Conservation (phyloP, 257 asterid genomes). For the Gentiana macrophylla region DNA sequence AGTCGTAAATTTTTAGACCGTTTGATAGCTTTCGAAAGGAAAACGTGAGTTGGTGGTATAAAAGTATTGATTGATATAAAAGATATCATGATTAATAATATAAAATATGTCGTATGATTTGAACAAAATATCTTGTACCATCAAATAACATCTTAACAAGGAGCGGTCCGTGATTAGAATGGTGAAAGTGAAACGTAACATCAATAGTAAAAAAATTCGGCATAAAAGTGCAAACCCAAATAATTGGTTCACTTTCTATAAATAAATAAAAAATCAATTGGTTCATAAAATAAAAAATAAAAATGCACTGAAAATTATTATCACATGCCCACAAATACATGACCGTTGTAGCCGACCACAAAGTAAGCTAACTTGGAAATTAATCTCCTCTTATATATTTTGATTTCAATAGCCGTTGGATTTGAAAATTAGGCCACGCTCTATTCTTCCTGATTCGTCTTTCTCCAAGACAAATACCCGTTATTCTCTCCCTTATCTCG, state of each 20-base stretch:
- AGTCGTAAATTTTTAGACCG: too few relatives aligned
- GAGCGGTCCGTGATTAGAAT: too few relatives aligned
- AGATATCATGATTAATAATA: too few relatives aligned
- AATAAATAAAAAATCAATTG: too few relatives aligned
- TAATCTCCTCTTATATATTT: slow-evolving; percentile 28
- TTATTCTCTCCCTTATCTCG: slow-evolving; percentile 16
- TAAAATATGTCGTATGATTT: too few relatives aligned
- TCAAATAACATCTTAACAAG: too few relatives aligned
- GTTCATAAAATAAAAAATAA: neutral
- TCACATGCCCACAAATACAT: slow-evolving; percentile 39
- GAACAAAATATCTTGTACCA: too few relatives aligned
- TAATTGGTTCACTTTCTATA: neutral
- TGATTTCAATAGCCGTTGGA: slow-evolving; percentile 74
- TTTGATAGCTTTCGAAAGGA: too few relatives aligned
- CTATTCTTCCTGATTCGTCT: slow-evolving; percentile 2
- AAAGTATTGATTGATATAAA: too few relatives aligned
- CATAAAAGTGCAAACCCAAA: slow-evolving; percentile 1
- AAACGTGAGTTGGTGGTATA: too few relatives aligned
- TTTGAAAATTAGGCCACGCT: slow-evolving; percentile 33
- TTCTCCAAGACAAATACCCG: slow-evolving; percentile 36
- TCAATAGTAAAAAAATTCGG: too few relatives aligned
- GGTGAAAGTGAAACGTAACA: too few relatives aligned
- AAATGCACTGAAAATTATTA: slow-evolving; percentile 1
- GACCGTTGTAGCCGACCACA: slow-evolving; percentile 55
- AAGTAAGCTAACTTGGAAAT: slow-evolving; percentile 17